Evolutionary conservation across 2,329 filamentous ascomycete genomes (phyloP).

Genomic region (Penicillium italicum): DNA sequence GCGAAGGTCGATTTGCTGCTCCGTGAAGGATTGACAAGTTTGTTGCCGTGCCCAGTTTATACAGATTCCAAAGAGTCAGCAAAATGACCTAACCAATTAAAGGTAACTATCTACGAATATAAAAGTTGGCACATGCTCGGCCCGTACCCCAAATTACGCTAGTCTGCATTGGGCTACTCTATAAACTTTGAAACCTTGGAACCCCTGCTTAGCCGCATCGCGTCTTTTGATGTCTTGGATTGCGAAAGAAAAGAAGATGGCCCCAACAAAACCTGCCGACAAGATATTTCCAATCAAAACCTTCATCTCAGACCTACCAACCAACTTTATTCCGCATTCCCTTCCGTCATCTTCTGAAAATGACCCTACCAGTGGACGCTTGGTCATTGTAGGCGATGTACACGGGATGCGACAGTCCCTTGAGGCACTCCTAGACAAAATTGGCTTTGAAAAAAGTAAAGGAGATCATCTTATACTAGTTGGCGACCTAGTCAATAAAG

Average conservation of each 20-base stretch:
- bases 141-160: not conserved
- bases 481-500: conserved; percentile 24
- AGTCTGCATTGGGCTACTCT: not conserved
- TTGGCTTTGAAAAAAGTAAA: conserved; percentile 13
- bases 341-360: conserved; percentile 1
- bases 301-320: conserved; percentile 16
- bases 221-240: not conserved
- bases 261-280: not conserved
- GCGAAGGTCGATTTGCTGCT: no score
- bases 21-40: no score
- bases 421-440: conserved; percentile 14
- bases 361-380: conserved; percentile 8
- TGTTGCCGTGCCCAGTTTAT: no score
- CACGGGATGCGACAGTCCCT: conserved; percentile 22
- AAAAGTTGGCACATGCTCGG: not conserved
- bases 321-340: conserved; percentile 1
- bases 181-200: not conserved
- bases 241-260: not conserved
- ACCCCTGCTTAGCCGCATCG: no score
- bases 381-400: conserved; percentile 22
- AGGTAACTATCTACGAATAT: no score
- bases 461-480: conserved; percentile 22
- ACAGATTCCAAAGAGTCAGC: no score
- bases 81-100: no score
- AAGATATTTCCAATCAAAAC: conserved; percentile 14